Conservation (phyloP, 2,329 filamentous ascomycete genomes). For the Iodosphaeria phyllophila region DNA sequence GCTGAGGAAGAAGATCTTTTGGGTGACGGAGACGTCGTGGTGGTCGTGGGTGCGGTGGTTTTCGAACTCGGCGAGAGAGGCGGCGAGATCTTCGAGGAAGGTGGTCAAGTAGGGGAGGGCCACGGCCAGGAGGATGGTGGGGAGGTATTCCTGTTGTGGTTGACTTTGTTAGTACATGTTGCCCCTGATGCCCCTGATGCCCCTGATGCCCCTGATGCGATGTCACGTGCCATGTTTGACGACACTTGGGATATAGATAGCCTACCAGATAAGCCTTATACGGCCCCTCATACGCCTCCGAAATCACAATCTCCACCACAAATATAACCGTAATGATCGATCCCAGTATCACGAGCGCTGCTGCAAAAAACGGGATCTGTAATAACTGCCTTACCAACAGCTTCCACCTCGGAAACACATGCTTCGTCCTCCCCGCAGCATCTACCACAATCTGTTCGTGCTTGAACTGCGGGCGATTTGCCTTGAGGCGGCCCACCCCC, state of each 20-base stretch:
- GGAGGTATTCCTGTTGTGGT: constrained; percentile 53
- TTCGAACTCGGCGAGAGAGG: constrained; percentile 47
- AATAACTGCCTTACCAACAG: constrained; percentile 46
- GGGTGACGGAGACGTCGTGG: constrained; percentile 50
- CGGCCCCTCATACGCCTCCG: constrained; percentile 53
- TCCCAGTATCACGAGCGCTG: constrained; percentile 40
- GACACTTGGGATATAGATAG: no score
- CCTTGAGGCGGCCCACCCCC: constrained; percentile 47
- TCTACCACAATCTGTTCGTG: constrained; percentile 44
- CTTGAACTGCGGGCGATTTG: constrained; percentile 43
- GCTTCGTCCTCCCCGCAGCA: constrained; percentile 39
- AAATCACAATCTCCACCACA: constrained; percentile 57
- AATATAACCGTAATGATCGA: constrained; percentile 51
- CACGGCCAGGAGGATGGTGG: constrained; percentile 50
- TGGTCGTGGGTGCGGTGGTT: constrained; percentile 56
- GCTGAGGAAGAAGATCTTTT: constrained; percentile 61
- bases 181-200: no score
- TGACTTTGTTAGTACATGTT: not conserved
- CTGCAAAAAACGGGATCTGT: constrained; percentile 48
- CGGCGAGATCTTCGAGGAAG: constrained; percentile 43
- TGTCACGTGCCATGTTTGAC: no score
- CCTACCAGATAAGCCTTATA: constrained; percentile 44
- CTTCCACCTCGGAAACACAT: constrained; percentile 45
- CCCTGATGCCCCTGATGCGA: no score
- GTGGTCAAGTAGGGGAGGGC: constrained; percentile 46